A percentile compares a stretch with the other conserved stretches of the same genome.
These are phyloP conservation scores for Penicillium sp. DNA, from an alignment of 2,329 filamentous ascomycete species.

Conservation along the genomic window DNA sequence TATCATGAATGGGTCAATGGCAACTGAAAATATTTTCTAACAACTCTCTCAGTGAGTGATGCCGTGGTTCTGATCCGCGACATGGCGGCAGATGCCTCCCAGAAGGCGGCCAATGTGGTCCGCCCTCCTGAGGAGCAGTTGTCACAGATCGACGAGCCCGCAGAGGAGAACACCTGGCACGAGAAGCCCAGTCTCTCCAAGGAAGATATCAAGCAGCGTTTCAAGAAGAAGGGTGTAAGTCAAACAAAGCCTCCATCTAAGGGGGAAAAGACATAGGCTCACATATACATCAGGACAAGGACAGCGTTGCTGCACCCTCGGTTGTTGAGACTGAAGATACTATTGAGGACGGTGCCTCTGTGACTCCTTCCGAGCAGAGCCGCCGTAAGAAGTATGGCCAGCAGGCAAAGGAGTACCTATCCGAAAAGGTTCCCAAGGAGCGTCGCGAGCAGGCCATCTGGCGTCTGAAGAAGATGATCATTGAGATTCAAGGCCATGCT, in stretches of 20 bases:
- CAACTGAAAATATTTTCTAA: conserved; percentile 25
- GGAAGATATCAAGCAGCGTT: conserved; percentile 67
- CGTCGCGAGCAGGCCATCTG: conserved; percentile 90
- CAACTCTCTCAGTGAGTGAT: conserved; percentile 68
- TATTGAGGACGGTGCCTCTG: conserved; percentile 54
- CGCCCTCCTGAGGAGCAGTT: conserved; percentile 80
- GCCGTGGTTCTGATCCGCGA: conserved; percentile 81
- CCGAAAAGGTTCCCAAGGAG: conserved; percentile 87
- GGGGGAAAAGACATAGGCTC: neutral
- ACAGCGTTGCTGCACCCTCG: conserved; percentile 55
- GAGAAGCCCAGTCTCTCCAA: conserved; percentile 79
- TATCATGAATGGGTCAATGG: conserved; percentile 34
- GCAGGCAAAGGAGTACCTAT: conserved; percentile 74
- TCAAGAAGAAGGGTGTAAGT: conserved; percentile 63
- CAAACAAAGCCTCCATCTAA: conserved; percentile 25
- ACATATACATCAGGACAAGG: conserved; percentile 54
- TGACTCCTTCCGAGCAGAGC: conserved; percentile 58
- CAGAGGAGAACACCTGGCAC: conserved; percentile 92
- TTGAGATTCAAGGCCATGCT: conserved; percentile 93
- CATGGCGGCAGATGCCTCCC: conserved; percentile 87
- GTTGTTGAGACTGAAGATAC: conserved; percentile 56
- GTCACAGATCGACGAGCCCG: conserved; percentile 77
- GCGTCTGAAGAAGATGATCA: conserved; percentile 96
- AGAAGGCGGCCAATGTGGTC: conserved; percentile 75
- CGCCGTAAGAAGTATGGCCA: conserved; percentile 46